A percentile compares a stretch with the other conserved stretches of the same genome.
These are phyloP conservation scores for Epichloe baconii DNA, from an alignment of 2,329 filamentous ascomycete genomes.

Conservation along the genomic window DNA sequence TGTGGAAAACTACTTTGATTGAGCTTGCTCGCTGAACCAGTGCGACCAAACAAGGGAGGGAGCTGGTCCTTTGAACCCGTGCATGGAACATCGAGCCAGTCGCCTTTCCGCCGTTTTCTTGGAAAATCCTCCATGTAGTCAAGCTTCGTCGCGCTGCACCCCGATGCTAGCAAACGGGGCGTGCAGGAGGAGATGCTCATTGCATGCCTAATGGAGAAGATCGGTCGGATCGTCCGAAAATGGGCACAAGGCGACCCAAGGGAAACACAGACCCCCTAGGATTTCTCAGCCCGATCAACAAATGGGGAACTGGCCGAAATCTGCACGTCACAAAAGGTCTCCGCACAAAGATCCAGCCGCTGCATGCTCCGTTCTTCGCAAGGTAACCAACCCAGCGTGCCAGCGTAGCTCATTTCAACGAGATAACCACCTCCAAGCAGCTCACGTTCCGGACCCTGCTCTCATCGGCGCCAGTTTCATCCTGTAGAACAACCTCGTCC, in stretches of 20 bases:
- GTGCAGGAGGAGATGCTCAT: not conserved
- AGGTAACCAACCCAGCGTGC: no score
- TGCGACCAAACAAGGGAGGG: no score
- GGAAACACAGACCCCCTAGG: not conserved
- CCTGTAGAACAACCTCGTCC: conserved; percentile 47
- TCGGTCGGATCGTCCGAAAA: not conserved
- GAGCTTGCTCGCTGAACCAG: no score
- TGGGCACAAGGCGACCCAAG: not conserved
- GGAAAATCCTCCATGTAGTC: no score
- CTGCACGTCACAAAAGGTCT: not conserved
- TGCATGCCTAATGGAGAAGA: conserved; percentile 1
- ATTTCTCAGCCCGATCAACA: not conserved
- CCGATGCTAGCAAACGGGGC: not conserved
- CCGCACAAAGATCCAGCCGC: not conserved
- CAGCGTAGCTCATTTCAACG: conserved; percentile 25
- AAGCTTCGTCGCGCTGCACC: not conserved
- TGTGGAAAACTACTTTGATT: no score
- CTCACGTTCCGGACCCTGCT: conserved; percentile 36
- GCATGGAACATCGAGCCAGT: no score
- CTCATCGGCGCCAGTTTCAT: conserved; percentile 23
- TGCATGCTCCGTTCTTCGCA: no score
- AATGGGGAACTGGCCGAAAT: not conserved
- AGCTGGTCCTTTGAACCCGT: no score
- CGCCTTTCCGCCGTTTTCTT: no score
- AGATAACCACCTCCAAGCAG: conserved; percentile 35